phyloP scores from a whole-genome alignment of 2,329 filamentous ascomycete species.

The Neofusicoccum sp. region DNA sequence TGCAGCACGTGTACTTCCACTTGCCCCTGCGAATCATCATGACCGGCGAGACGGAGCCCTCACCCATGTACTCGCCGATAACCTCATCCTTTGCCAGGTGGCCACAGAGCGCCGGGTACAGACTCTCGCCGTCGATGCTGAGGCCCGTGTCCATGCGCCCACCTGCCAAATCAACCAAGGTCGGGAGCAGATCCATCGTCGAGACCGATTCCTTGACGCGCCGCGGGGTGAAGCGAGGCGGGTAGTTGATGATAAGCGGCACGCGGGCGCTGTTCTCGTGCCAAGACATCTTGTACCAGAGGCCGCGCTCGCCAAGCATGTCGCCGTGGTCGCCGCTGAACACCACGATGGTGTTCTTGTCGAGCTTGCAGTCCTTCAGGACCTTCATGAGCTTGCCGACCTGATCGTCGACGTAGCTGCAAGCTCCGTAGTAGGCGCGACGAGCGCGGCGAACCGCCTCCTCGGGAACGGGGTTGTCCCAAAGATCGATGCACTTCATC shows the following conservation, averaged over 20 bases:
- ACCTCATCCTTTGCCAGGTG: constrained; percentile 64
- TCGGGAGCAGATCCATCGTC: constrained; percentile 86
- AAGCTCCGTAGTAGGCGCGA: constrained; percentile 87
- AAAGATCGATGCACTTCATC: constrained; percentile 81
- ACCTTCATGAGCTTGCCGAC: constrained; percentile 78
- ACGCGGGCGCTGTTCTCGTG: constrained; percentile 89
- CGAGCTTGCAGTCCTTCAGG: constrained; percentile 74
- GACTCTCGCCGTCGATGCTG: constrained; percentile 81
- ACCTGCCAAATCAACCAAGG: constrained; percentile 78
- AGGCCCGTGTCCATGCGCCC: constrained; percentile 66
- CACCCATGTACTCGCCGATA: constrained; percentile 93
- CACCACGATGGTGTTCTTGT: constrained; percentile 83
- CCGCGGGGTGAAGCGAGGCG: constrained; percentile 70
- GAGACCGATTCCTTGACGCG: constrained; percentile 82
- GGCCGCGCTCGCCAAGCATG: constrained; percentile 87
- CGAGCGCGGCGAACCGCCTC: constrained; percentile 84
- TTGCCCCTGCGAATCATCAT: constrained; percentile 90
- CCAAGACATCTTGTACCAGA: constrained; percentile 99
- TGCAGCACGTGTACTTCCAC: constrained; percentile 90
- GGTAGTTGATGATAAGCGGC: constrained; percentile 80
- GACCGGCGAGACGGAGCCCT: constrained; percentile 82
- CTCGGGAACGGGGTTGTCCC: constrained; percentile 77
- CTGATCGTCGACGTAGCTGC: constrained; percentile 91
- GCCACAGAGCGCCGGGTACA: constrained; percentile 74
- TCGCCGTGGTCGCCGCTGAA: constrained; percentile 94